Percentiles rank a stretch among this genome's conserved stretches.
These are phyloP conservation scores for Pholiota conissans DNA, from an alignment of 768 basidiomycete species.

Conservation along the genomic window DNA sequence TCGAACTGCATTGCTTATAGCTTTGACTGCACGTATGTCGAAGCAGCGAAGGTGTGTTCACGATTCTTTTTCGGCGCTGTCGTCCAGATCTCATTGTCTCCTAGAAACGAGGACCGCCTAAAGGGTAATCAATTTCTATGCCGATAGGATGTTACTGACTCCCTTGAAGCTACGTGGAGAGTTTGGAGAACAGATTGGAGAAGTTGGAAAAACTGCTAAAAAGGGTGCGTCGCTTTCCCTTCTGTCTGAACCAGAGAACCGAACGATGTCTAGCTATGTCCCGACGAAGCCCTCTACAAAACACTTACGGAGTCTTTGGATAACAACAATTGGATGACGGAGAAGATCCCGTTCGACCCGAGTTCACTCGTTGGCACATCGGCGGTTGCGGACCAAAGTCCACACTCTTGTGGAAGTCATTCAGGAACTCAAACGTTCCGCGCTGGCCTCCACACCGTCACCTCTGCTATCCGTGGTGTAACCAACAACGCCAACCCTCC, in stretches of 20 bases:
- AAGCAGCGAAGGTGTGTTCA: slow-evolving; percentile 63
- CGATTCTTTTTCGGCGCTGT: slow-evolving; percentile 13
- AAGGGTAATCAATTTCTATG: slow-evolving; percentile 40
- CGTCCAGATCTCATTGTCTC: slow-evolving; percentile 2
- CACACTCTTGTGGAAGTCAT: too few relatives aligned
- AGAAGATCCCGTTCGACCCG: slow-evolving; percentile 21
- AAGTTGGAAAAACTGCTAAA: slow-evolving; percentile 62
- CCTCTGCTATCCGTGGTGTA: slow-evolving; percentile 33
- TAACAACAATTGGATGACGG: slow-evolving; percentile 17
- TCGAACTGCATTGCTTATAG: slow-evolving; percentile 67
- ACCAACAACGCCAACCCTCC: slow-evolving; percentile 12
- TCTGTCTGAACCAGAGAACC: not conserved
- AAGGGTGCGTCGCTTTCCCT: slow-evolving; percentile 27
- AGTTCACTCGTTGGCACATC: slow-evolving; percentile 17
- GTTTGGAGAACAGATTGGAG: slow-evolving; percentile 56
- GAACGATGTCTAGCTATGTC: slow-evolving; percentile 51
- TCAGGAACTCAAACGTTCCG: too few relatives aligned
- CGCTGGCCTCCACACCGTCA: slow-evolving; percentile 26
- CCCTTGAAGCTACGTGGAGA: slow-evolving; percentile 54
- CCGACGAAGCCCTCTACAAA: slow-evolving; percentile 59
- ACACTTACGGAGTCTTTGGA: slow-evolving; percentile 46
- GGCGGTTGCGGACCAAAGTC: not conserved
- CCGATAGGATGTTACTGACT: not conserved
- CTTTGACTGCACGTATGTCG: slow-evolving; percentile 68
- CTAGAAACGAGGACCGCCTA: slow-evolving; percentile 61